Conservation (phyloP, 2,329 filamentous ascomycete species). For the Trichoderma atrobrunneum region DNA sequence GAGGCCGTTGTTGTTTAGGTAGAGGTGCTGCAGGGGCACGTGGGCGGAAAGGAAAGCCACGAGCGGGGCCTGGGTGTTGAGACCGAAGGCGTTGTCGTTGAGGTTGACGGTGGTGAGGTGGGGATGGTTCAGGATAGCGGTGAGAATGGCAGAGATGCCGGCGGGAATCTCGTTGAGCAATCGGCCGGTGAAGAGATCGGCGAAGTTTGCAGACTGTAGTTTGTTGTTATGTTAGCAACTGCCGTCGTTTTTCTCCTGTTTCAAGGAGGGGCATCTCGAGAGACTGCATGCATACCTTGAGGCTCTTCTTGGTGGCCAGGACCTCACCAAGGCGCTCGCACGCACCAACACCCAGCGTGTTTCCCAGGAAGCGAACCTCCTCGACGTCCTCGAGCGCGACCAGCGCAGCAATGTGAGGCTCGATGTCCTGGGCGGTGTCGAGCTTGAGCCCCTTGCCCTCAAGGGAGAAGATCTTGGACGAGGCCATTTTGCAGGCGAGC, state of each 20-base stretch:
- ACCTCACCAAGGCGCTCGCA: slow-evolving; percentile 82
- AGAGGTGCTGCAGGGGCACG: slow-evolving; percentile 86
- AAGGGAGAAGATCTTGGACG: slow-evolving; percentile 68
- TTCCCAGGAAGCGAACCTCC: slow-evolving; percentile 82
- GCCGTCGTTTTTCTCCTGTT: background rate
- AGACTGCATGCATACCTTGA: slow-evolving; percentile 60
- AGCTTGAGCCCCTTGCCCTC: slow-evolving; percentile 92
- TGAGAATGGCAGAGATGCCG: slow-evolving; percentile 80
- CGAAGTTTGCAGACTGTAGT: slow-evolving; percentile 73
- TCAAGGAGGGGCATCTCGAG: background rate
- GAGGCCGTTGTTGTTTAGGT: slow-evolving; percentile 97
- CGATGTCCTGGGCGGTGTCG: slow-evolving; percentile 80
- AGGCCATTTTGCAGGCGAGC: slow-evolving; percentile 30
- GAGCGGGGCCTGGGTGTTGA: slow-evolving; percentile 90
- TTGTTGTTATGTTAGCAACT: background rate
- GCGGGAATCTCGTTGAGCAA: slow-evolving; percentile 91
- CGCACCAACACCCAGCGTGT: slow-evolving; percentile 87
- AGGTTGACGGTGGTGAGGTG: slow-evolving; percentile 90
- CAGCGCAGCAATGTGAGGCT: slow-evolving; percentile 76
- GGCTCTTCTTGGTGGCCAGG: slow-evolving; percentile 76
- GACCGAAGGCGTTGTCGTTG: slow-evolving; percentile 96
- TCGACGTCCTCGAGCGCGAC: slow-evolving; percentile 70
- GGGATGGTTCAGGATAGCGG: slow-evolving; percentile 79
- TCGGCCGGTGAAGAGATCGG: slow-evolving; percentile 96
- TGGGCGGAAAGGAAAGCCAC: slow-evolving; percentile 88